Evolutionary conservation across 192 early-diverging fungal genomes (phyloP), one percentile per base, ranked within the genome.

Genomic region (Umbelopsis sp.): DNA sequence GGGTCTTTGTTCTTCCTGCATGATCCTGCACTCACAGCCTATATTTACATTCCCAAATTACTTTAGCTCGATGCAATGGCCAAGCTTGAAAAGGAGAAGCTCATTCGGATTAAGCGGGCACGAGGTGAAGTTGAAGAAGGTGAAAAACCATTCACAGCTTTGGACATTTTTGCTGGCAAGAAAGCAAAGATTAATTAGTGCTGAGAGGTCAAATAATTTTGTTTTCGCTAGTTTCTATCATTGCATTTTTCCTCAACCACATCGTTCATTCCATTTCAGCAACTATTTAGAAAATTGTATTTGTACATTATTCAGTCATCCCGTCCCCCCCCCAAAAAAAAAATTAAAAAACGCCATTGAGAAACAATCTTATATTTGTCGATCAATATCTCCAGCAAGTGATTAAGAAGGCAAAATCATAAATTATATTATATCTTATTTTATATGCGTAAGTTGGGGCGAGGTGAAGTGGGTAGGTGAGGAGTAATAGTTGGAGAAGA

Each of bases 101-200:
- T 62, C 56, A 62, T 62, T 62, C 77, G 83, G 2, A 83, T 78
- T 67, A 80, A 82, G 80, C 80, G 85, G 68, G 82, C 80, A 67
- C 53, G 54, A 26, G 68, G 31, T 22, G 66, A 74, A 41, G 73
- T 45, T 24, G 84, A 80, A 34, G 72, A 85, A 36, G 81, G 65
- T 22, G 82, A 84, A 22, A 80, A 80, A 51, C 73, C 84, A 59
- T 81, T 85, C 53, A 86, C 86, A 50, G 87, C 88, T 10, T 43
- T 92, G 71, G 91, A 92, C 77, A 82, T 88, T 32, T 92, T 92
- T 74, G 73, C 71, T 41, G 75, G 75, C 59, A 82, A 82, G 67
- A 78, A 75, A 71, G 70, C 77, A 65, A 82, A 78, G 38, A 32
- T 53, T n/a, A n/a, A n/a, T n/a, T n/a, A n/a, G n/a, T n/a, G n/a